A percentile compares a stretch with the other conserved stretches of the same genome.
phyloP scores from a whole-genome alignment of 2,329 filamentous ascomycete genomes.

The Xylariaceae sp. region DNA sequence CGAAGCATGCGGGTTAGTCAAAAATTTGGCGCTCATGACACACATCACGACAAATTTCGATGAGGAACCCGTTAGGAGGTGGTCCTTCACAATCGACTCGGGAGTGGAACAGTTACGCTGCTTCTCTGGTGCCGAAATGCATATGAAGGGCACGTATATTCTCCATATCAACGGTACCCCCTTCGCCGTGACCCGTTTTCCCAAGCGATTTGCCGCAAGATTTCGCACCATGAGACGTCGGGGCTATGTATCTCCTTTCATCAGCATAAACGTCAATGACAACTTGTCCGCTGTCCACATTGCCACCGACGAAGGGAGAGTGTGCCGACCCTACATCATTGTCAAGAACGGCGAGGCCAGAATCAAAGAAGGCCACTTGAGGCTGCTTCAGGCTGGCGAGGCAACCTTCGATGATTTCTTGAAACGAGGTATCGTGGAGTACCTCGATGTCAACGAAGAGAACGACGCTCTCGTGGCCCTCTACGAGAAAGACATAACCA shows the following conservation, averaged over 20 bases:
- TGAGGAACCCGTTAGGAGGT: slow-evolving; percentile 78
- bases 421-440: slow-evolving; percentile 83
- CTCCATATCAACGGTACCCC: slow-evolving; percentile 96
- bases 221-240: slow-evolving; percentile 84
- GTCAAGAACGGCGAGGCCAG: slow-evolving; percentile 82
- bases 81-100: slow-evolving; percentile 80
- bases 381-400: slow-evolving; percentile 72
- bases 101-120: slow-evolving; percentile 70
- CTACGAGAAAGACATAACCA: slow-evolving; percentile 76
- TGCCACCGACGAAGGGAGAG: slow-evolving; percentile 92
- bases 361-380: slow-evolving; percentile 70
- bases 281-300: slow-evolving; percentile 90
- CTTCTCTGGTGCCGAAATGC: slow-evolving; percentile 73
- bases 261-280: slow-evolving; percentile 92
- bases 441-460: slow-evolving; percentile 96
- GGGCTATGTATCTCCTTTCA: slow-evolving; percentile 90
- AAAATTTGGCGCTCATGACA: slow-evolving; percentile 97
- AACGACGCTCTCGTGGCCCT: slow-evolving; percentile 92
- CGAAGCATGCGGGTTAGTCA: slow-evolving; percentile 94
- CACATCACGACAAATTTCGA: slow-evolving; percentile 97
- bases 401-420: slow-evolving; percentile 93
- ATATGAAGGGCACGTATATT: slow-evolving; percentile 74
- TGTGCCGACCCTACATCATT: slow-evolving; percentile 92
- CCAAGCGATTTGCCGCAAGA: slow-evolving; percentile 75
- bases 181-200: slow-evolving; percentile 75